These are phyloP conservation scores for Myxozyma neglecta DNA, from an alignment of 805 yeast species.

Conservation along the genomic window DNA sequence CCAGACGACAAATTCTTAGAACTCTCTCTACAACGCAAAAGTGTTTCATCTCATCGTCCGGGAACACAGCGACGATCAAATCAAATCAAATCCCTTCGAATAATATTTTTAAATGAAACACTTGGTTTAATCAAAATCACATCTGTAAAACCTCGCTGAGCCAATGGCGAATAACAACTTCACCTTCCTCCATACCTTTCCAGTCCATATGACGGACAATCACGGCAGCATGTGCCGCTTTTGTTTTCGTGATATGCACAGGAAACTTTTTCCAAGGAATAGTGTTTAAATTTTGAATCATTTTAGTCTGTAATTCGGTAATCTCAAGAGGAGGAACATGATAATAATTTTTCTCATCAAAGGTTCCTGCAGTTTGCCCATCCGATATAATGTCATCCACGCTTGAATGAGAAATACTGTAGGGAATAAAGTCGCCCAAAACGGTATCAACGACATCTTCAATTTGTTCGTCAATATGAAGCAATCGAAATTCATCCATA, in stretches of 20 bases:
- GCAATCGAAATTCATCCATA: conserved; percentile 29
- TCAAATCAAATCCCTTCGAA: not conserved
- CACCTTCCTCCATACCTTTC: conserved; percentile 66
- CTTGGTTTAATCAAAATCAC: not conserved
- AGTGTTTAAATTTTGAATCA: conserved; percentile 57
- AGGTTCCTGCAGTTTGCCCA: conserved; percentile 32
- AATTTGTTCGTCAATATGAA: conserved; percentile 56
- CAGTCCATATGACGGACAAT: conserved; percentile 62
- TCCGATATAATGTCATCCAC: conserved; percentile 30
- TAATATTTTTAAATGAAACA: not conserved
- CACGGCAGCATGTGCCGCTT: conserved; percentile 77
- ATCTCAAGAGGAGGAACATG: conserved; percentile 42
- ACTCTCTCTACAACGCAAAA: not conserved
- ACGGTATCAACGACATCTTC: conserved; percentile 62
- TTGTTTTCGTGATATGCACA: conserved; percentile 62
- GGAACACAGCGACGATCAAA: not conserved
- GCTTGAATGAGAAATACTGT: conserved; percentile 26
- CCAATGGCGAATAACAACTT: conserved; percentile 65
- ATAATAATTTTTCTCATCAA: conserved; percentile 31
- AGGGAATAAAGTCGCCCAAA: conserved; percentile 31
- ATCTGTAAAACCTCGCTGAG: conserved; percentile 46
- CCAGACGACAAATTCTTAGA: no score
- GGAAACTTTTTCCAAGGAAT: conserved; percentile 72
- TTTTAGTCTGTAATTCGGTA: conserved; percentile 47
- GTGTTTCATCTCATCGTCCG: not conserved